Evolutionary conservation across 257 asterid species (phyloP), one percentile per base, ranked within the genome.

Genomic region (Petrea volubilis): DNA sequence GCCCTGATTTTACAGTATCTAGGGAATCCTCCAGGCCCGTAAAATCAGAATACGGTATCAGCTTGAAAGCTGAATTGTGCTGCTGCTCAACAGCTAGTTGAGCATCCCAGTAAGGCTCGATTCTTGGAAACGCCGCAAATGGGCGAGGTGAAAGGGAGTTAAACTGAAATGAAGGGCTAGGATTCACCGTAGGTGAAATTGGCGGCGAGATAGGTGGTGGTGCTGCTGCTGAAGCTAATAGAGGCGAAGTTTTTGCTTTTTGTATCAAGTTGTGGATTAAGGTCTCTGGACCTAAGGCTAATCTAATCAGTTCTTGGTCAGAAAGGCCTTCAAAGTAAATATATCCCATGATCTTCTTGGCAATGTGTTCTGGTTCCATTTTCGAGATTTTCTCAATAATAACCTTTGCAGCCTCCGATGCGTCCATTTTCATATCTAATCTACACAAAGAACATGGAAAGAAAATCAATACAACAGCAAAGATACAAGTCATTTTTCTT

Each of bases 231-330:
- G 90, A 66, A 76, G 80, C 79, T n/a, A 80, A 43, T 25, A 66
- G 56, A 5, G 79, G 82, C 0, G 79, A 80, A 4, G 24, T 44
- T 73, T 90, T 90, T 0, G 88, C 92, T 28, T 77, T 73, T 34
- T 81, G 88, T 55, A 89, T 79, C 74, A 89, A 56, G 51, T 70
- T 67, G 38, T 78, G 90, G 74, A 91, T 81, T 66, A 82, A 74
- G 74, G 51, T 66, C 40, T 89, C 96, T 1, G 98, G 96, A 33
- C 95, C 96, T 51, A 87, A 76, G 7, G 98, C 98, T 64, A 91
- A 74, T 17, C 97, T 73, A 41, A 94, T 91, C 91, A 94, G 86
- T 60, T 94, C 96, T n/a, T 89, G 87, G 36, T 84, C 93, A 52
- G 95, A 82, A 33, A 79, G 68, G 52, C 78, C 90, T 40, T 78